These are phyloP conservation scores for Pleurotus sapidus DNA, from an alignment of 768 basidiomycete species.

Conservation along the genomic window DNA sequence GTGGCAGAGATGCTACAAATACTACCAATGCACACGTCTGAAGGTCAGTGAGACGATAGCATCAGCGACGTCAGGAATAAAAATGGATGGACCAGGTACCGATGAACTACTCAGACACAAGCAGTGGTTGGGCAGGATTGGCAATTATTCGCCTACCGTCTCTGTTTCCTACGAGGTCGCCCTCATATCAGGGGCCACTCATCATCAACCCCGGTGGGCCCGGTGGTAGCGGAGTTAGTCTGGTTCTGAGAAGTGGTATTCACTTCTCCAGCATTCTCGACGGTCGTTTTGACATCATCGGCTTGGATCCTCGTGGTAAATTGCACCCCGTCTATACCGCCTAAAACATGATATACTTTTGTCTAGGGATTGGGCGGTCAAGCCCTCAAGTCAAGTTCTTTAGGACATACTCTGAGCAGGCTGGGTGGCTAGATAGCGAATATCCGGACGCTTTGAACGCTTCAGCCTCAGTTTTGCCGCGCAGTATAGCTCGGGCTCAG, in stretches of 20 bases:
- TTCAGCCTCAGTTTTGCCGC: conserved; percentile 21
- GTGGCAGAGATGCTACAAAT: conserved; percentile 23
- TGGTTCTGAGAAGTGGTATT: conserved; percentile 19
- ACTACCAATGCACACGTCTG: conserved; percentile 21
- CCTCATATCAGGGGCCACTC: conserved; percentile 39
- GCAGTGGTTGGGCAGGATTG: conserved; percentile 33
- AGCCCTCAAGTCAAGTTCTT: conserved; percentile 32
- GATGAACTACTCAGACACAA: conserved; percentile 38
- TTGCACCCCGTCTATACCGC: too few species aligned
- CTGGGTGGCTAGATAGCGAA: conserved; percentile 17
- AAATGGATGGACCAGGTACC: conserved; percentile 32
- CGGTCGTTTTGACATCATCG: conserved; percentile 40
- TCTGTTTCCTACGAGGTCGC: conserved; percentile 9
- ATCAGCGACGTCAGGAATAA: background rate
- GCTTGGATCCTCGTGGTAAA: conserved; percentile 46
- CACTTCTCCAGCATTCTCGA: conserved; percentile 30
- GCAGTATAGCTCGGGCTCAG: conserved; percentile 27
- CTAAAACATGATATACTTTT: too few species aligned
- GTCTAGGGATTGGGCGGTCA: conserved; percentile 31
- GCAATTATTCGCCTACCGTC: conserved; percentile 40
- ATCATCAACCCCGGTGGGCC: conserved; percentile 47
- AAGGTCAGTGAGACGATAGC: conserved; percentile 11
- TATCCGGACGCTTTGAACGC: conserved; percentile 17
- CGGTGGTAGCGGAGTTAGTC: conserved; percentile 38
- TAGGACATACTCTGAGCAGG: conserved; percentile 27